phyloP scores from a whole-genome alignment of 805 yeast genomes.

The Metschnikowia similis region DNA sequence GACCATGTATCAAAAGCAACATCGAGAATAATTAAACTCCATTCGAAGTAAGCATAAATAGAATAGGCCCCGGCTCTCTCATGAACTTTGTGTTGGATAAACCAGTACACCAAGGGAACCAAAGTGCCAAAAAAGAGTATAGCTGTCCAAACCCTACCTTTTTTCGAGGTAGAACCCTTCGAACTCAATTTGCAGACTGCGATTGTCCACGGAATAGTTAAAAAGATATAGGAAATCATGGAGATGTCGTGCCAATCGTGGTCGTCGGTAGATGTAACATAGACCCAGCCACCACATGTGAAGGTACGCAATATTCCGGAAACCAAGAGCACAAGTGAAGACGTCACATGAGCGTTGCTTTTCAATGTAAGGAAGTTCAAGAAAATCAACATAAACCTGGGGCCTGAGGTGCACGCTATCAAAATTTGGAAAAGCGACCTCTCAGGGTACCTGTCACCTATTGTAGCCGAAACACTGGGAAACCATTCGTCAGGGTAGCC shows the following conservation, averaged over 20 bases:
- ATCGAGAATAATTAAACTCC: conserved; percentile 83
- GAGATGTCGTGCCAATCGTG: conserved; percentile 95
- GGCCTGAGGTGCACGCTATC: conserved; percentile 91
- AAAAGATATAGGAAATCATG: conserved; percentile 84
- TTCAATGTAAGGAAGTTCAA: conserved; percentile 49
- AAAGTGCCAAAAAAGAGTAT: conserved; percentile 64
- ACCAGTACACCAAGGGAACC: conserved; percentile 81
- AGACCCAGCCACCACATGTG: conserved; percentile 98
- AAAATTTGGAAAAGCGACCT: conserved; percentile 85
- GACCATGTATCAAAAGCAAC: conserved; percentile 82
- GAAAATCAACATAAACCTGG: conserved; percentile 66
- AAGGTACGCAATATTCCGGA: conserved; percentile 85
- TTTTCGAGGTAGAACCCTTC: conserved; percentile 40
- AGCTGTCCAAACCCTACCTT: conserved; percentile 51
- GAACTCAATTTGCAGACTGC: conserved; percentile 53
- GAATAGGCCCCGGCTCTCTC: conserved; percentile 92
- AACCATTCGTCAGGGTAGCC: conserved; percentile 99
- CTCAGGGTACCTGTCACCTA: conserved; percentile 96
- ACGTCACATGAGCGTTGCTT: conserved; percentile 26
- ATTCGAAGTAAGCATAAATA: conserved; percentile 88
- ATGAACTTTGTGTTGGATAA: conserved; percentile 89
- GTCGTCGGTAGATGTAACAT: conserved; percentile 94
- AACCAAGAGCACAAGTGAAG: conserved; percentile 42
- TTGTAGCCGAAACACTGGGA: conserved; percentile 94
- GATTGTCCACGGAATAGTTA: conserved; percentile 89